Evolutionary conservation across 2,329 filamentous ascomycete species (phyloP), one percentile per base, ranked within the genome.

Genomic region (Verticillium zaregamsianum): DNA sequence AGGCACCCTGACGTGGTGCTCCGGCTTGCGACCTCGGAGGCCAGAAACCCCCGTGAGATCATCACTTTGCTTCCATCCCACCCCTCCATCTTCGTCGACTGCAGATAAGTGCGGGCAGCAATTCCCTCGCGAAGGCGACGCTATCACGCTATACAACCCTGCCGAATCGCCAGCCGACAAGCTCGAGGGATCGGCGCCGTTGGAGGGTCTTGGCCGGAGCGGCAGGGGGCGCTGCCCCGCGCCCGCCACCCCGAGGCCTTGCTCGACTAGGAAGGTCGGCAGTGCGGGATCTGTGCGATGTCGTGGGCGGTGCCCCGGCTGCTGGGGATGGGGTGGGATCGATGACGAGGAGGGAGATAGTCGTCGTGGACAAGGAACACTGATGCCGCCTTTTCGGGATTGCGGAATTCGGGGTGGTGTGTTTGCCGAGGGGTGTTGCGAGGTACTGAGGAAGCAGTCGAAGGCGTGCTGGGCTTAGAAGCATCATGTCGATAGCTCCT

Each of bases 251-350:
- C 32, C 31, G 32, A 31, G 33, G 20, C 57, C 37, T 58, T 58
- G 33, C 57, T 58, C 17, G 33, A 58, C 37, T 58, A 58, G 57
- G 57, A 58, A 58, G 57, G 57, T 58, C 57, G 57, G 15, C 32
- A 23, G 15, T 35, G 28, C 31, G 32, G 31, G 28, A 32, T 5
- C 14, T 32, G 54, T 17, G 9, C 8, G 32, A 37, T 20, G 28
- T 28, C 12, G 12, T 28, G 20, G 49, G 49, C 49, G 25, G n/a
- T 55, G n/a, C 55, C 14, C n/a, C 32, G 28, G 55, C 17, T 32
- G 55, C 20, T 49, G 45, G 45, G 45, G 20, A 23, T 49, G 20
- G n/a, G 45, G 45, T 49, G 45, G 45, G n/a, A 49, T 49, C n/a
- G 45, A 49, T 49, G 45, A 49, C 45, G 45, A 49, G 45, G 33